phyloP scores from a whole-genome alignment of 805 yeast genomes.

The Pichia occidentalis region DNA sequence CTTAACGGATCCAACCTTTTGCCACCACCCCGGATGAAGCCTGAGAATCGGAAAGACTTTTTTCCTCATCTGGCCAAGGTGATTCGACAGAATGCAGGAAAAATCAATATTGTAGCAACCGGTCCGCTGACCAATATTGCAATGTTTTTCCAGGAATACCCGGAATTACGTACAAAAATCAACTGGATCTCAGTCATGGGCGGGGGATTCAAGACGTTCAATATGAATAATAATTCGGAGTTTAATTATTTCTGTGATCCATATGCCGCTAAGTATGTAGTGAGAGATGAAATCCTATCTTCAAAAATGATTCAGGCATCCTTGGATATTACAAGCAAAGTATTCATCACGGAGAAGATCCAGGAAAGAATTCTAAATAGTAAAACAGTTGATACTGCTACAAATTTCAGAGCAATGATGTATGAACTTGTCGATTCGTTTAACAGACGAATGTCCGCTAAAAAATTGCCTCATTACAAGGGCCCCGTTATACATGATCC shows the following conservation, averaged over 20 bases:
- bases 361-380: slow-evolving; percentile 35
- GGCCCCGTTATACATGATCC: slow-evolving; percentile 87
- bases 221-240: slow-evolving; percentile 45
- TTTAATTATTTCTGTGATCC: slow-evolving; percentile 76
- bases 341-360: slow-evolving; percentile 41
- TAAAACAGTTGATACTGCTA: slow-evolving; percentile 23
- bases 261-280: slow-evolving; percentile 56
- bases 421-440: slow-evolving; percentile 49
- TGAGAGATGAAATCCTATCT: slow-evolving; percentile 40
- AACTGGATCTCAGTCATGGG: slow-evolving; percentile 69
- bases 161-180: slow-evolving; percentile 45
- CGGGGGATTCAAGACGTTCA: slow-evolving; percentile 41
- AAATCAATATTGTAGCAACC: slow-evolving; percentile 59
- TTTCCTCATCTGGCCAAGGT: slow-evolving; percentile 20
- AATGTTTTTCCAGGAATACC: slow-evolving; percentile 44
- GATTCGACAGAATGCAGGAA: slow-evolving; percentile 33
- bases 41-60: slow-evolving; percentile 17
- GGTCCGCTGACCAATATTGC: slow-evolving; percentile 77
- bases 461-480: slow-evolving; percentile 34
- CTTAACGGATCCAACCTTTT: slow-evolving; percentile 67
- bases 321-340: slow-evolving; percentile 63
- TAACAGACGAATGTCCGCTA: slow-evolving; percentile 37
- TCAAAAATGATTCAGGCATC: slow-evolving; percentile 53
- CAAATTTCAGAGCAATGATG: slow-evolving; percentile 47
- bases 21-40: slow-evolving; percentile 37